A percentile compares a stretch with the other conserved stretches of the same genome.
Conservation (phyloP, 495 filamentous ascomycete genomes). For the Talaromyces proteolyticus region DNA sequence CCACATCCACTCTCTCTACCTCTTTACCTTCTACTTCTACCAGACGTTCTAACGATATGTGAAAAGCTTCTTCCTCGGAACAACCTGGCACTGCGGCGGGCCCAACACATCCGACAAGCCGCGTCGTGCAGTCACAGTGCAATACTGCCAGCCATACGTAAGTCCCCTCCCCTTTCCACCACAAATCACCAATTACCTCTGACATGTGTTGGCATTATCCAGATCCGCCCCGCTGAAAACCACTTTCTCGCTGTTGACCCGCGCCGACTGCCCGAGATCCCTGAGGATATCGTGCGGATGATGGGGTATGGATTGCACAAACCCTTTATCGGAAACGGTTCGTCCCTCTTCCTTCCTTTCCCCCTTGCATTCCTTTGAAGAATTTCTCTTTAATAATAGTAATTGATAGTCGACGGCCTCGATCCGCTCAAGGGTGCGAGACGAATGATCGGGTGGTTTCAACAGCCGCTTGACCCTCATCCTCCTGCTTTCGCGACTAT, state of each 20-base stretch:
- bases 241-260: constrained; percentile 4
- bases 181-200: no score
- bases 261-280: constrained; percentile 1
- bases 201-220: no score
- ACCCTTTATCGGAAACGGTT: constrained; percentile 3
- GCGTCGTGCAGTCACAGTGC: background rate
- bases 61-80: constrained; percentile 2
- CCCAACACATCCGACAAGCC: background rate
- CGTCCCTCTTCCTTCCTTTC: background rate
- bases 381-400: background rate
- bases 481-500: constrained; percentile 2
- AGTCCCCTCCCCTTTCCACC: no score
- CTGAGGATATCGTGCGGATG: constrained; percentile 1
- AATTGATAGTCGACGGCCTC: background rate
- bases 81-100: constrained; percentile 2
- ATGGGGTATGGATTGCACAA: constrained; percentile 2
- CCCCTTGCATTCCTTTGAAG: background rate
- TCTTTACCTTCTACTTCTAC: no score
- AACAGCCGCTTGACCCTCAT: background rate
- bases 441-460: constrained; percentile 2
- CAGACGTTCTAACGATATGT: no score
- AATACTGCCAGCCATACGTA: constrained; percentile 4
- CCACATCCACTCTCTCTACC: no score
- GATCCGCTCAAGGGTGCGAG: constrained; percentile 2
- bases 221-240: constrained; percentile 3